Evolutionary conservation across 805 yeast genomes (phyloP), one percentile per base, ranked within the genome.

Genomic region (Saccharomycodes ludwigii): DNA sequence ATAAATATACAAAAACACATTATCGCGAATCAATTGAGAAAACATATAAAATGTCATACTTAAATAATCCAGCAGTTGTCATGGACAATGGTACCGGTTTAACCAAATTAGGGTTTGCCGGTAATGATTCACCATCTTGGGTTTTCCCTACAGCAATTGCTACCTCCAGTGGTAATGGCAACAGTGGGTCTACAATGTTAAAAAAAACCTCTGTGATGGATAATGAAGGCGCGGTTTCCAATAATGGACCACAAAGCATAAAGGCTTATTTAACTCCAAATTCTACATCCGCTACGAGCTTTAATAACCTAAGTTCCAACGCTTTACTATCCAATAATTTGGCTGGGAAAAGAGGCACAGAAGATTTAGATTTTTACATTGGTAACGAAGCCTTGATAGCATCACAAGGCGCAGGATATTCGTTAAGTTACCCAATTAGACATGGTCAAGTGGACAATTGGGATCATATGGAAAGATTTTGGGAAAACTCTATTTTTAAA

Each of bases 391-490:
- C 98, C 1, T 50, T 91, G 26, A 71, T 69, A 32, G 94, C 95
- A 10, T 79, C 96, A n/a, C 78, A 73, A 46, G 94, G 95, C 5
- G 84, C 95, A 40, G 66, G 83, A 18, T 91, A 91, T 58, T 78
- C 86, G 18, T 63, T 91, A 37, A 72, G 75, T 40, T 91, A 91
- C 50, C 98, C 98, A 13, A 85, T 91, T 39, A 79, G 85, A 57
- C 98, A 91, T 52, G 98, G 98, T 17, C 98, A 91, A 64, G 80
- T 91, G 40, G 98, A 91, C 58, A 84, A 91, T 57, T 91, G 98
- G 98, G 98, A 91, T 61, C 96, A 91, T 53, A 91, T 91, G 98
- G 98, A 91, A 59, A 71, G 98, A 54, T 88, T 85, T 58, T 91
- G 98, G 98, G 97, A 91, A 52, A 81, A 82, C 49, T 83, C 95